Conservation (phyloP, 192 early-diverging fungal genomes). For the Dimargaris cristalligena region DNA sequence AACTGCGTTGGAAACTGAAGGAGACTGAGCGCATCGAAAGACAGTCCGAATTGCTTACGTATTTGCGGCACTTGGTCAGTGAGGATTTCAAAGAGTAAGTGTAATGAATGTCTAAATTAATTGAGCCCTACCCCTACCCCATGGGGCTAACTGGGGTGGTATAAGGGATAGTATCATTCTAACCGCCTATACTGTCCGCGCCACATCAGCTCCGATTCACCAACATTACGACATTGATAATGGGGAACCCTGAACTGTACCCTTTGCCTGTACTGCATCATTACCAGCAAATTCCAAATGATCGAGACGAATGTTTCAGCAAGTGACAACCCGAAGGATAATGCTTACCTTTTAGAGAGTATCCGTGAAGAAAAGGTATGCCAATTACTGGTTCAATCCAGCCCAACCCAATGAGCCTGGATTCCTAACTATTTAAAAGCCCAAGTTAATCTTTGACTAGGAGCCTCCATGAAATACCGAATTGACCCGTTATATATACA, state of each 20-base stretch:
- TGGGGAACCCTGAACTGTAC: background rate
- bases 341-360: background rate
- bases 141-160: background rate
- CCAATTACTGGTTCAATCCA: background rate
- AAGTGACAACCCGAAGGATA: background rate
- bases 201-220: background rate
- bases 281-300: background rate
- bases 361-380: background rate
- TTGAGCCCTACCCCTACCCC: background rate
- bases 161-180: background rate
- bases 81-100: slow-evolving; percentile 28
- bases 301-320: background rate
- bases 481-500: background rate
- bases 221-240: background rate
- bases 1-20: slow-evolving; percentile 42
- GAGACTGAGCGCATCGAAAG: slow-evolving; percentile 34
- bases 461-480: background rate
- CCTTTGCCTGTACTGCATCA: background rate
- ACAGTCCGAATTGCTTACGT: slow-evolving; percentile 41
- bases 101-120: too few relatives aligned
- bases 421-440: background rate
- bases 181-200: background rate
- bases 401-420: background rate
- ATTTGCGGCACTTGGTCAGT: slow-evolving; percentile 41
- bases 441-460: background rate